These are phyloP conservation scores for Omphalotus guepiniiformis DNA, from an alignment of 768 basidiomycete genomes.

Conservation along the genomic window DNA sequence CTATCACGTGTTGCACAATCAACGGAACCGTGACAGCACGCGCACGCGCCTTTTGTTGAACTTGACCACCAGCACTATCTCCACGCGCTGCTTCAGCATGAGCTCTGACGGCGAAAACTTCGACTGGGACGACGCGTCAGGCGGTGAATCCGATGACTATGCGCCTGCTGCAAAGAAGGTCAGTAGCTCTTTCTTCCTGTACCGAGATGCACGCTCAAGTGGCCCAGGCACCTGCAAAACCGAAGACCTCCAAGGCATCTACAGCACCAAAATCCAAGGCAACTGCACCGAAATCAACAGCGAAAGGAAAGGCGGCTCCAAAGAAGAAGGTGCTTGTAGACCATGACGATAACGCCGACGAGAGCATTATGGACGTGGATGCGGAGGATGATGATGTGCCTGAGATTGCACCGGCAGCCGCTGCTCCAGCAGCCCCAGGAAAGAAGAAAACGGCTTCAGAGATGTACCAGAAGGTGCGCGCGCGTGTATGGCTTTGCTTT, in stretches of 20 bases:
- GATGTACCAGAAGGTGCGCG: constrained; percentile 79
- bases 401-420: constrained; percentile 25
- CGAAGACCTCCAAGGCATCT: constrained; percentile 30
- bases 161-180: constrained; percentile 58
- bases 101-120: constrained; percentile 73
- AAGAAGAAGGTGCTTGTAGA: constrained; percentile 73
- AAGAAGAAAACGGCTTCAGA: constrained; percentile 91
- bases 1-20: too few species aligned
- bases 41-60: too few species aligned
- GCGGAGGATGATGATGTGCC: constrained; percentile 32
- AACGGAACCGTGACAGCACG: too few species aligned
- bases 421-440: constrained; percentile 23
- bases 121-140: constrained; percentile 53
- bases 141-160: constrained; percentile 66
- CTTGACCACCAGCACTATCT: constrained; percentile 11
- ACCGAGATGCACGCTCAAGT: constrained; percentile 24
- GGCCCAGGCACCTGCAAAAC: constrained; percentile 32
- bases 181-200: constrained; percentile 14
- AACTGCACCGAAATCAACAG: constrained; percentile 33
- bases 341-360: constrained; percentile 59
- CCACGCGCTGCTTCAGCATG: constrained; percentile 35
- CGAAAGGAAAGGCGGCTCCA: constrained; percentile 47
- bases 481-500: not conserved
- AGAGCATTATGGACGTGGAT: constrained; percentile 39
- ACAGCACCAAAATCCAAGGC: constrained; percentile 39